Evolutionary conservation across 208 protist genomes (phyloP).

Genomic region (Leishmania turanica): DNA sequence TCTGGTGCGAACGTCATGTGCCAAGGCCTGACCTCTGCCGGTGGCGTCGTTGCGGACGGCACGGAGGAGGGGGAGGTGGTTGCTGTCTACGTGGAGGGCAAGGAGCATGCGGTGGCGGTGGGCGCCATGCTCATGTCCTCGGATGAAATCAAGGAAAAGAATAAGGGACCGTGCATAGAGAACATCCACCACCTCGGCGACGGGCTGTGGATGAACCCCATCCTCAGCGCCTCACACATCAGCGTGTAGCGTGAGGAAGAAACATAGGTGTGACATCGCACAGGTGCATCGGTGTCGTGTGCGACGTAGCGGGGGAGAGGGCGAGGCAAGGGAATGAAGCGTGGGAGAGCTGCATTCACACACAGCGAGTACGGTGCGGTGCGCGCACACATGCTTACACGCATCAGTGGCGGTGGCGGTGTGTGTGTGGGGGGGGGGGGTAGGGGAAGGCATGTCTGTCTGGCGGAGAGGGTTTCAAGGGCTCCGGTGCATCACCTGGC

Average conservation of each 20-base stretch:
- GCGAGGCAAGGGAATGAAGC: neutral
- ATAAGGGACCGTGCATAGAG: constrained; percentile 95
- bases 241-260: constrained; percentile 33
- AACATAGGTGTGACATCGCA: neutral
- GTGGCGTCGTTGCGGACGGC: constrained; percentile 79
- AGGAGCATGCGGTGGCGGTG: constrained; percentile 96
- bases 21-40: constrained; percentile 95
- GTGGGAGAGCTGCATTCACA: neutral
- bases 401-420: neutral
- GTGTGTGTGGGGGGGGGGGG: neutral
- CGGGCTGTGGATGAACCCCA: constrained; percentile 95
- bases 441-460: neutral
- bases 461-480: neutral
- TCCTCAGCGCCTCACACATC: constrained; percentile 86
- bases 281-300: neutral
- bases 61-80: constrained; percentile 64
- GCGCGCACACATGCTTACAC: neutral
- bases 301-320: neutral
- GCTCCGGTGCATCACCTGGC: neutral
- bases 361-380: neutral
- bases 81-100: constrained; percentile 95
- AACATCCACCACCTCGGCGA: constrained; percentile 98
- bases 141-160: constrained; percentile 90
- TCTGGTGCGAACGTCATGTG: constrained; percentile 98
- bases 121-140: constrained; percentile 93